These are phyloP conservation scores for Alternaria triticimaculans DNA, from an alignment of 2,329 filamentous ascomycete species.

Conservation along the genomic window DNA sequence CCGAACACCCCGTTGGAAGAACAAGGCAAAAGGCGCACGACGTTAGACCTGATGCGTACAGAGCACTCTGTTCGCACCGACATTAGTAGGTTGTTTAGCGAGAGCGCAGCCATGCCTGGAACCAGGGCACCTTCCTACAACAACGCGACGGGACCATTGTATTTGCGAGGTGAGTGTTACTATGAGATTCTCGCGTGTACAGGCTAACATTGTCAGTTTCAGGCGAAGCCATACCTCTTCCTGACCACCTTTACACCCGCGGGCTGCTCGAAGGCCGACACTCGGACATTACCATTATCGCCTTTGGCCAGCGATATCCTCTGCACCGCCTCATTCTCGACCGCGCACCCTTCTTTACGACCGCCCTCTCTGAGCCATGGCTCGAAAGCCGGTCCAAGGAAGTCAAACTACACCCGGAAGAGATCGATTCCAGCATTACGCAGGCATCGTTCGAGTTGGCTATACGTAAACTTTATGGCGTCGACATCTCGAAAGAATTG, in stretches of 20 bases:
- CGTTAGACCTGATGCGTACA: conserved; percentile 37
- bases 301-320: conserved; percentile 60
- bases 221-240: conserved; percentile 52
- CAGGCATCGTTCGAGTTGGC: conserved; percentile 61
- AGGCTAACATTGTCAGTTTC: conserved; percentile 35
- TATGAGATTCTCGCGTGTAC: not conserved
- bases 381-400: conserved; percentile 60
- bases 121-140: conserved; percentile 54
- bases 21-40: conserved; percentile 28
- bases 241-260: conserved; percentile 60
- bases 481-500: conserved; percentile 56
- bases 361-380: conserved; percentile 63
- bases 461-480: conserved; percentile 62
- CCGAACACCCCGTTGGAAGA: conserved; percentile 51
- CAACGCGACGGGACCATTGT: conserved; percentile 44
- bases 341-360: conserved; percentile 63
- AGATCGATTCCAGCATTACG: conserved; percentile 62
- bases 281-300: conserved; percentile 61
- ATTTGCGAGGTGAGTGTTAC: conserved; percentile 34
- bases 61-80: conserved; percentile 53
- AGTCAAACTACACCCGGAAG: conserved; percentile 60
- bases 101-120: conserved; percentile 44
- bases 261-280: conserved; percentile 60
- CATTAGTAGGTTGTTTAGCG: conserved; percentile 54
- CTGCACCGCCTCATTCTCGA: conserved; percentile 63